Percentiles rank a stretch among this genome's conserved stretches.
phyloP scores from a whole-genome alignment of 352 stramenopile genomes.

The Blastocystis sp. region DNA sequence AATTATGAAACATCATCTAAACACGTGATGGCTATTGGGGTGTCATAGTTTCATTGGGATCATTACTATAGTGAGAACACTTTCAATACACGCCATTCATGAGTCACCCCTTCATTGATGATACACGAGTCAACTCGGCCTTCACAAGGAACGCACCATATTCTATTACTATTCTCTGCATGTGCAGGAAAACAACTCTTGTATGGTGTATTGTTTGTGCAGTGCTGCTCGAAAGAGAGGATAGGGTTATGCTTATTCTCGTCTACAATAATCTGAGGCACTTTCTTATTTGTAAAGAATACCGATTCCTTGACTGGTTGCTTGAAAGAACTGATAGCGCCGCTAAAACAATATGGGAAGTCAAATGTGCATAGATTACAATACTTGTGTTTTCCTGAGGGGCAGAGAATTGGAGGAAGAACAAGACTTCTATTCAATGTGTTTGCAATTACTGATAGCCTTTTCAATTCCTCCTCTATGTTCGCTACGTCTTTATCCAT shows the following conservation, averaged over 20 bases:
- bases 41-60: too few relatives aligned
- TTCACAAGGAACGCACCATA: not conserved
- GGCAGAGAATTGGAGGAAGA: not conserved
- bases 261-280: not conserved
- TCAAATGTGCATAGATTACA: not conserved
- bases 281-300: not conserved
- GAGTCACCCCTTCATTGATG: not conserved
- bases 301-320: not conserved
- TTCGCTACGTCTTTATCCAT: too few relatives aligned
- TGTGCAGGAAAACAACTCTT: not conserved
- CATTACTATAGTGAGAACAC: too few relatives aligned
- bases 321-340: not conserved
- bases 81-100: not conserved
- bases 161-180: not conserved
- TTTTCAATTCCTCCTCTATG: not conserved
- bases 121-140: not conserved
- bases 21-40: too few relatives aligned
- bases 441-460: not conserved
- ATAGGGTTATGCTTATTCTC: not conserved
- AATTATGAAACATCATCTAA: too few relatives aligned
- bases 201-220: not conserved
- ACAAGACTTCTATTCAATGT: not conserved
- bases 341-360: not conserved
- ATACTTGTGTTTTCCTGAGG: not conserved
- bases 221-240: not conserved